phyloP scores from a whole-genome alignment of 1,284 basidiomycete genomes.

The Trichosporon inkin region DNA sequence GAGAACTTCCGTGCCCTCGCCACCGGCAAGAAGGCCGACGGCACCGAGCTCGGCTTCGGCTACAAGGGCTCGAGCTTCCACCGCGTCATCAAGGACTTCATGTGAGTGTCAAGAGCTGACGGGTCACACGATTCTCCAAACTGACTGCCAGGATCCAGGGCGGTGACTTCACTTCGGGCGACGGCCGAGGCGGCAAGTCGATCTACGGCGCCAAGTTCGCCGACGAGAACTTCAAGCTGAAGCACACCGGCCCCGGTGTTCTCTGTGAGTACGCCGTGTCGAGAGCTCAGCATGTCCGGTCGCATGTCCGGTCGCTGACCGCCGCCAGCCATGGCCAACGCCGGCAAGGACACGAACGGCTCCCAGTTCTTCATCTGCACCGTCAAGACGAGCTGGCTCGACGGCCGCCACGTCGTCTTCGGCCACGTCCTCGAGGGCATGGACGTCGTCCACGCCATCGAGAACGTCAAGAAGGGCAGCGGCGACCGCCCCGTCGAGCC shows the following conservation, averaged over 20 bases:
- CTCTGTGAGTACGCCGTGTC: slow-evolving; percentile 56
- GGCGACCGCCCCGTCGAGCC: slow-evolving; percentile 67
- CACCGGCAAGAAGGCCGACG: slow-evolving; percentile 73
- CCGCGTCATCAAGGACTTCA: slow-evolving; percentile 67
- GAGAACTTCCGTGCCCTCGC: slow-evolving; percentile 67
- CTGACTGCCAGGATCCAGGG: slow-evolving; percentile 57
- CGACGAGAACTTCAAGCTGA: slow-evolving; percentile 83
- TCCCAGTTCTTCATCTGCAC: slow-evolving; percentile 67
- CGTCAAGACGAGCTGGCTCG: slow-evolving; percentile 63
- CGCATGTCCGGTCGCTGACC: slow-evolving; percentile 9
- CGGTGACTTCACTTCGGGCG: slow-evolving; percentile 65
- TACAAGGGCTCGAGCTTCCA: slow-evolving; percentile 69
- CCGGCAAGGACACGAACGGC: slow-evolving; percentile 55
- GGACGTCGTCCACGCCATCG: slow-evolving; percentile 71
- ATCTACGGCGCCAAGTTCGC: slow-evolving; percentile 60
- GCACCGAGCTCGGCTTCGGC: slow-evolving; percentile 65
- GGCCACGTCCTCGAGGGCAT: slow-evolving; percentile 85
- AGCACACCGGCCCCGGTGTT: slow-evolving; percentile 75
- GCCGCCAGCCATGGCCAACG: slow-evolving; percentile 75
- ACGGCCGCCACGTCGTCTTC: slow-evolving; percentile 66
- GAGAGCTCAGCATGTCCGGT: neutral
- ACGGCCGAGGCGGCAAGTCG: slow-evolving; percentile 61
- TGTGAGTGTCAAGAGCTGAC: slow-evolving; percentile 48
- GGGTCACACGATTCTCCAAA: too few species aligned
- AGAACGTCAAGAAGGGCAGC: slow-evolving; percentile 62